Evolutionary conservation across 1,284 basidiomycete species (phyloP).

Genomic region (Austropuccinia psidii): DNA sequence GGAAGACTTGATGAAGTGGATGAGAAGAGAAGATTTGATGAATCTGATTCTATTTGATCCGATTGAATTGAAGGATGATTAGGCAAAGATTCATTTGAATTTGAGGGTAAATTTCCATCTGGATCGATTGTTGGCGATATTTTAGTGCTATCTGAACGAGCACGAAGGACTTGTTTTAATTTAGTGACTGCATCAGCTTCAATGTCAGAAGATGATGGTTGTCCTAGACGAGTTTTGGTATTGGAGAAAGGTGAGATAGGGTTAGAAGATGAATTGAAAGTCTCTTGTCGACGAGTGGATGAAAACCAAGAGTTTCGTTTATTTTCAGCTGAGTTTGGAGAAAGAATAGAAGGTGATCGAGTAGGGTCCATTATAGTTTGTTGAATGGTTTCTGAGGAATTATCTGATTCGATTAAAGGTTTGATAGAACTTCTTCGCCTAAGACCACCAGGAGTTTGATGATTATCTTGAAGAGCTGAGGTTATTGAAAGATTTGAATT

Average conservation of each 20-base stretch:
- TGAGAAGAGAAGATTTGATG: constrained; percentile 37
- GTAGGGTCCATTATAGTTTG: background rate
- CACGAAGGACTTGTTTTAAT: constrained; percentile 14
- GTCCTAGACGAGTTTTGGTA: background rate
- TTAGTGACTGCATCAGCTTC: constrained; percentile 28
- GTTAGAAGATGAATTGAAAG: constrained; percentile 15
- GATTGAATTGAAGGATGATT: background rate
- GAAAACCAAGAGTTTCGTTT: constrained; percentile 36
- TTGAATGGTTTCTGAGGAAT: background rate
- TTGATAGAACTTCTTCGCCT: constrained; percentile 10
- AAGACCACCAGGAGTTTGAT: background rate
- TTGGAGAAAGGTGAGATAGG: constrained; percentile 7
- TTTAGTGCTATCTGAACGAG: constrained; percentile 5
- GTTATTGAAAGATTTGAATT: background rate
- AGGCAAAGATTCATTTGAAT: background rate
- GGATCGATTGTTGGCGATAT: background rate
- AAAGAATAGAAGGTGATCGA: background rate
- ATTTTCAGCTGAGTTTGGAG: background rate
- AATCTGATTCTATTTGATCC: constrained; percentile 38
- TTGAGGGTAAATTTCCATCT: background rate
- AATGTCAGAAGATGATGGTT: constrained; percentile 5
- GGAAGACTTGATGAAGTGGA: background rate
- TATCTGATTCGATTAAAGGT: background rate
- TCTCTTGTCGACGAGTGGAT: constrained; percentile 17
- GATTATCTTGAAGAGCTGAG: background rate